Percentiles rank a stretch among this genome's conserved stretches.
phyloP scores from a whole-genome alignment of 805 yeast species.

The Kodamaea restingae region DNA sequence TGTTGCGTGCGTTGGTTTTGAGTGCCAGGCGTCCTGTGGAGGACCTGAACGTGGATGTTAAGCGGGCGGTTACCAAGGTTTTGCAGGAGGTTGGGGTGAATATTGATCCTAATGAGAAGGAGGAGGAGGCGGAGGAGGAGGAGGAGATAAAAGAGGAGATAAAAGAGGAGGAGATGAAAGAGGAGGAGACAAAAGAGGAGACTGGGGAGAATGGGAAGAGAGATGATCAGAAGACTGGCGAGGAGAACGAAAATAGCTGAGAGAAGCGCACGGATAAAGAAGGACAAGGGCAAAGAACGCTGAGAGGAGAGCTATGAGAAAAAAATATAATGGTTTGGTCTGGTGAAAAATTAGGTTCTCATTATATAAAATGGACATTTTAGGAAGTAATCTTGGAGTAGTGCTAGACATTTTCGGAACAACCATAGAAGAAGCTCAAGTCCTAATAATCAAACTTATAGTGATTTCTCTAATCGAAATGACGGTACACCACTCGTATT shows the following conservation, averaged over 20 bases:
- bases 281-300: not conserved
- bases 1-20: conserved; percentile 30
- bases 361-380: too few relatives aligned
- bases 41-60: conserved; percentile 16
- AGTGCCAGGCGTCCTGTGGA: conserved; percentile 27
- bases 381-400: too few relatives aligned
- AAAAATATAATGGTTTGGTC: too few relatives aligned
- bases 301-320: not conserved
- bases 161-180: not conserved
- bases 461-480: too few relatives aligned
- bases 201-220: conserved; percentile 1
- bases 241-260: not conserved
- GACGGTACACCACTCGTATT: too few relatives aligned
- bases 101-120: conserved; percentile 6
- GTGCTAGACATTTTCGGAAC: too few relatives aligned
- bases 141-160: conserved; percentile 6
- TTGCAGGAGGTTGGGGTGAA: conserved; percentile 15
- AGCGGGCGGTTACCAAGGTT: conserved; percentile 17
- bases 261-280: not conserved
- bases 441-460: too few relatives aligned
- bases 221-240: not conserved
- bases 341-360: too few relatives aligned
- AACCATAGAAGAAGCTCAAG: too few relatives aligned
- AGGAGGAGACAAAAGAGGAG: conserved; percentile 5
- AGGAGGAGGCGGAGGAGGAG: conserved; percentile 7